Conservation (phyloP, 73 alveolate genomes). For the Tetrahymena borealis region DNA sequence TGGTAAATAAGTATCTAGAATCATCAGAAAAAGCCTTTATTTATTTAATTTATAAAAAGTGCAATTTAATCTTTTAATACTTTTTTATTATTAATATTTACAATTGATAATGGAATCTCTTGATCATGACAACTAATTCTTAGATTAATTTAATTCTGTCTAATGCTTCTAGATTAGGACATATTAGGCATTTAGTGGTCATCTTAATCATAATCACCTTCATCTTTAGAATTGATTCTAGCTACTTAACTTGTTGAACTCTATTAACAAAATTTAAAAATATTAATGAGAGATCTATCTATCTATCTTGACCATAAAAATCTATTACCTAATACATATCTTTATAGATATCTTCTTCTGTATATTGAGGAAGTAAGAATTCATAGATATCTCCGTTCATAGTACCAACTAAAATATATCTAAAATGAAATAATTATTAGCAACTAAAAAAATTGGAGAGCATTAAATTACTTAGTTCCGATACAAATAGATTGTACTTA, state of each 20-base stretch:
- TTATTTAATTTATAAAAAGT: background rate
- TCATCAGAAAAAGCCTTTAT: slow-evolving; percentile 46
- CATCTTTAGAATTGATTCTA: background rate
- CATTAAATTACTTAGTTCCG: slow-evolving; percentile 27
- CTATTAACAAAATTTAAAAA: background rate
- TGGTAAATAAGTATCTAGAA: slow-evolving; percentile 37
- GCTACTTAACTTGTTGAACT: background rate
- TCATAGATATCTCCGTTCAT: slow-evolving; percentile 67
- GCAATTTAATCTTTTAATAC: too few species aligned
- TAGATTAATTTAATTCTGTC: background rate
- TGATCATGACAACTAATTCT: background rate
- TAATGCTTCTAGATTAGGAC: background rate
- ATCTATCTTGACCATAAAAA: too few species aligned
- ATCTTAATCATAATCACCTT: background rate
- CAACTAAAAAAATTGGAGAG: background rate
- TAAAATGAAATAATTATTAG: background rate
- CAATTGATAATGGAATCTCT: background rate
- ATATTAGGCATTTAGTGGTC: background rate
- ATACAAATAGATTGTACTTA: slow-evolving; percentile 61
- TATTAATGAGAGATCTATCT: background rate
- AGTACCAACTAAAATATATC: slow-evolving; percentile 67
- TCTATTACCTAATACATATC: background rate
- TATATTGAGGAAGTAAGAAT: slow-evolving; percentile 21
- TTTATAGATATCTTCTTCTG: background rate
- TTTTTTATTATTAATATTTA: background rate